Evolutionary conservation across 2,329 filamentous ascomycete species (phyloP).

Genomic region (Bisporella sp.): DNA sequence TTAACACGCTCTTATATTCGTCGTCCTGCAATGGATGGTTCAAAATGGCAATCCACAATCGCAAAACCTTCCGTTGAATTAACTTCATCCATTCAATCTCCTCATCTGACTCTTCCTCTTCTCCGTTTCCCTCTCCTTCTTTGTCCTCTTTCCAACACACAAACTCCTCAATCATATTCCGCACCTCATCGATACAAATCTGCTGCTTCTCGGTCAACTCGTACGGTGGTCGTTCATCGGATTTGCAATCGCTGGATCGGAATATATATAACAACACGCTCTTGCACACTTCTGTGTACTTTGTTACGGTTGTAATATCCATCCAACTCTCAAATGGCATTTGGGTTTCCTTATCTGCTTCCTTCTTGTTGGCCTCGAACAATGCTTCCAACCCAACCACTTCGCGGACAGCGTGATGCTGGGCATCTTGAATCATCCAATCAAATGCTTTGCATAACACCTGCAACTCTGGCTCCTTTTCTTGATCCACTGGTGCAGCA

Average conservation of each 20-base stretch:
- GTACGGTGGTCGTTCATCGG: background rate
- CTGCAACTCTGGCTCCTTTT: background rate
- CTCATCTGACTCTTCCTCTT: background rate
- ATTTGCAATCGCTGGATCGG: background rate
- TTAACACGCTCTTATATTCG: conserved; percentile 2
- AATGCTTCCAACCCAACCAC: background rate
- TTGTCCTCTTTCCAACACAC: background rate
- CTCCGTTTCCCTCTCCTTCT: background rate
- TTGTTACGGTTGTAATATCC: background rate
- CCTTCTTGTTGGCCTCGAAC: background rate
- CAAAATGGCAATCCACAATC: conserved; percentile 1
- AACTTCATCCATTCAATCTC: background rate
- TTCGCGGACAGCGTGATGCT: background rate
- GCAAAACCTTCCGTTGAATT: too few relatives aligned
- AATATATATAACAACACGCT: background rate
- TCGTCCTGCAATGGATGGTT: conserved; percentile 4
- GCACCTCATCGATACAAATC: background rate
- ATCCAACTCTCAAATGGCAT: background rate
- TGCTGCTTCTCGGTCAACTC: background rate
- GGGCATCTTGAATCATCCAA: background rate
- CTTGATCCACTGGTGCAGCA: too few relatives aligned
- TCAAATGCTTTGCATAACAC: background rate
- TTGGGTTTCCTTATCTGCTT: background rate
- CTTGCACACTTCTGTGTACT: background rate
- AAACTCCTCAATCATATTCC: background rate